Evolutionary conservation across 495 filamentous ascomycete genomes (phyloP).

Genomic region (Lophium mytilinum): DNA sequence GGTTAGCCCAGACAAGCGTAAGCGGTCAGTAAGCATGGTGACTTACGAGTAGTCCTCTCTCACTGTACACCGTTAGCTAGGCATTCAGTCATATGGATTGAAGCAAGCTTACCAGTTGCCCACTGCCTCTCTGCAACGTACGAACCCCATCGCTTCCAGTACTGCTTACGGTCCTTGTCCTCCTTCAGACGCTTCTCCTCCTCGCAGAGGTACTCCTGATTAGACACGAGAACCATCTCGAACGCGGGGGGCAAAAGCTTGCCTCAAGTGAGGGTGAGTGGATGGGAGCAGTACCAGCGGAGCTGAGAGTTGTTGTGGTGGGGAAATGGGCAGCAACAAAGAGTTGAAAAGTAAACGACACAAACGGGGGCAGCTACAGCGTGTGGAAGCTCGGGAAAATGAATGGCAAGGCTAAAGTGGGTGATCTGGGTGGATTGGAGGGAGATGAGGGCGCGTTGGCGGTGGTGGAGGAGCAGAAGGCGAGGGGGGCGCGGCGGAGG

Average conservation of each 20-base stretch:
- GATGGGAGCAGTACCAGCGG: too few relatives aligned
- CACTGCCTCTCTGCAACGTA: conserved; percentile 76
- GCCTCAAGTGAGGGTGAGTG: too few relatives aligned
- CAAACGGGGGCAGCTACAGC: not conserved
- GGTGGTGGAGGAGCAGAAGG: not conserved
- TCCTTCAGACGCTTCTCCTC: conserved; percentile 86
- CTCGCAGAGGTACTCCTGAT: conserved; percentile 71
- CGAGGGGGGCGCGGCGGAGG: not conserved
- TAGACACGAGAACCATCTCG: conserved; percentile 78
- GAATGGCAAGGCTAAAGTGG: not conserved
- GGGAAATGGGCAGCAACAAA: too few relatives aligned
- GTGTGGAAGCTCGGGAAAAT: not conserved
- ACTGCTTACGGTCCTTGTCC: conserved; percentile 67
- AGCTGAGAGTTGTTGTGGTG: too few relatives aligned
- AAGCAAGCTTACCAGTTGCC: conserved; percentile 61
- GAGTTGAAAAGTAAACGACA: not conserved
- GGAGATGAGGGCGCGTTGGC: not conserved
- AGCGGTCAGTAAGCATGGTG: not conserved
- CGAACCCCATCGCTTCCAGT: conserved; percentile 95
- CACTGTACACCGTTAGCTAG: conserved; percentile 44
- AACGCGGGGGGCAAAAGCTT: too few relatives aligned
- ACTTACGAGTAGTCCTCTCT: conserved; percentile 88
- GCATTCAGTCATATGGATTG: not conserved
- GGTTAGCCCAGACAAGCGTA: conserved; percentile 12
- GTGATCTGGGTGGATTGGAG: not conserved